Evolutionary conservation across 169 alveolate genomes (phyloP), one percentile per base, ranked within the genome.

Genomic region (Plasmodium fragile): DNA sequence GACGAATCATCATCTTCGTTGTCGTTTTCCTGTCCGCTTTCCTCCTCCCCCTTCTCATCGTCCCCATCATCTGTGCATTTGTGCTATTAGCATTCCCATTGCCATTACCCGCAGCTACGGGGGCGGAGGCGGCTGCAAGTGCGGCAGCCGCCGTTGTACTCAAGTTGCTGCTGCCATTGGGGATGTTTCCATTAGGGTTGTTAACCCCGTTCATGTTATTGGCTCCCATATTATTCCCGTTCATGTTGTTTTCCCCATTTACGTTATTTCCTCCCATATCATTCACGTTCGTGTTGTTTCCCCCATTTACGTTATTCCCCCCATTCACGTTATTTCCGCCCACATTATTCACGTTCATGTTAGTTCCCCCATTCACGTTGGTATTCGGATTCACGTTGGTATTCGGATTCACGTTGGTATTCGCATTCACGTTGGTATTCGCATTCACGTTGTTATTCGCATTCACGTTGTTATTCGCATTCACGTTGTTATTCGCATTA

Each of bases 91-190:
- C n/a, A n/a, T n/a, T n/a, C n/a, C n/a, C n/a, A n/a, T 83, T 70
- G 45, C n/a, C 81, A 30, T 8, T 82, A 43, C 11, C 10, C 36
- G 85, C 49, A 22, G 93, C 39, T 18, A 28, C 78, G 28, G 93
- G n/a, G 18, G 30, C 25, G 55, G 85, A 41, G 41, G 85, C 45
- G n/a, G 36, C 85, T 8, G 32, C 82, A 28, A 65, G 75, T 43
- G 77, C 18, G 49, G 92, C 59, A n/a, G 39, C 36, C 39, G 13
- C 36, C 5, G 45, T n/a, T 36, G 34, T 34, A 2, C 34, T 43
- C 73, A 45, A 39, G 70, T 79, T 79, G 41, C 41, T 81, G 53
- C 43, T 83, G 32, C 55, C 75, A 30, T 36, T 83, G 30, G 45
- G 11, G 39, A 18, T 69, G 34, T 83, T 69, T 30, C 30, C 59